Conservation (phyloP, 2,329 filamentous ascomycete genomes). For the Penicillium psychrosexuale region DNA sequence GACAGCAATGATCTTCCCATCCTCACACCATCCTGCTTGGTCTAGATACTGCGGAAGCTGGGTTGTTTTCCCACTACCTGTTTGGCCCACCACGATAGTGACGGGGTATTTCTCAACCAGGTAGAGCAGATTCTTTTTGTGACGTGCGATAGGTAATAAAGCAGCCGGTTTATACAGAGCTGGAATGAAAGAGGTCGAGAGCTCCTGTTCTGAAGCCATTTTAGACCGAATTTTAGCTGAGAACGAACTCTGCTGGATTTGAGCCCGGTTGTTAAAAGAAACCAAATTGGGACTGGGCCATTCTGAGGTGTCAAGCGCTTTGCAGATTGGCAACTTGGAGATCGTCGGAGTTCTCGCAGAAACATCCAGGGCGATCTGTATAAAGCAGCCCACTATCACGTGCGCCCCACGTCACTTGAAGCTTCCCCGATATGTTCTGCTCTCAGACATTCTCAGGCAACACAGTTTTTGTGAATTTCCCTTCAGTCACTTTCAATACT, state of each 20-base stretch:
- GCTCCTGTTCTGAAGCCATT: constrained; percentile 46
- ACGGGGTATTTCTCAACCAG: constrained; percentile 79
- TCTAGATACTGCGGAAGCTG: constrained; percentile 92
- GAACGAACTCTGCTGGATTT: background rate
- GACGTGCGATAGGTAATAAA: constrained; percentile 80
- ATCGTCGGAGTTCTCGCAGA: constrained; percentile 9
- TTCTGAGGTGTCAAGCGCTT: constrained; percentile 6
- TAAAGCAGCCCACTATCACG: constrained; percentile 24
- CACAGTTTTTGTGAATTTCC: constrained; percentile 7
- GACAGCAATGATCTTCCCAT: constrained; percentile 79
- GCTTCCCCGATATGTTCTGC: constrained; percentile 22
- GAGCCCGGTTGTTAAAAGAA: background rate
- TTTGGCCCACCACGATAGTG: constrained; percentile 88
- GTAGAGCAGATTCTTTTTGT: constrained; percentile 77
- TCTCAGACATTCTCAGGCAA: constrained; percentile 17
- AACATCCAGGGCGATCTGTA: constrained; percentile 13
- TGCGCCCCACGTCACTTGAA: constrained; percentile 28
- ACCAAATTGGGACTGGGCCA: background rate
- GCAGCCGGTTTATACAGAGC: constrained; percentile 81
- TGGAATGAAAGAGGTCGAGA: constrained; percentile 60
- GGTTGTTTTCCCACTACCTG: constrained; percentile 92
- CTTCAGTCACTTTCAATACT: constrained; percentile 2
- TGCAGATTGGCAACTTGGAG: background rate
- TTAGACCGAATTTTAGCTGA: constrained; percentile 2
- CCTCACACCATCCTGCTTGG: constrained; percentile 79